Base-by-base conservation (phyloP, 495 filamentous ascomycete species). In the Durotheca rogersii region DNA sequence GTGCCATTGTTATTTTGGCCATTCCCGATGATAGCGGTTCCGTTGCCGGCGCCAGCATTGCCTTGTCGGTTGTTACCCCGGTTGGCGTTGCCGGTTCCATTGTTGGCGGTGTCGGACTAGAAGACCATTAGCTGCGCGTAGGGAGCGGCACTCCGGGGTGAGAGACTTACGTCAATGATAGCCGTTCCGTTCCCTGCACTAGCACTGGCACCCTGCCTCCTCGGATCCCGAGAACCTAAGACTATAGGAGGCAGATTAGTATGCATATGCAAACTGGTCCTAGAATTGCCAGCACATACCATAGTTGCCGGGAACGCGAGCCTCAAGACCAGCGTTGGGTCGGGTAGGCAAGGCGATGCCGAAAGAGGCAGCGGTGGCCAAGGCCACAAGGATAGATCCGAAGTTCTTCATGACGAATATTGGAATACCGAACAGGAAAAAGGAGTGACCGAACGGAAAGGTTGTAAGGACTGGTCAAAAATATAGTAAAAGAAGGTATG, bases 321-420 rank as follows among this genome's bases (percentile, higher is more conserved):
- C 36, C 29, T 42, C 17, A 20, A 53, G 4, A 25, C 44, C 36
- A 1, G 40, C 35, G 4, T 4, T 39, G 11, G 44, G 41, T 23
- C 44, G 38, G 18, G 67, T 47, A 21, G 67, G 67, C 14, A 66
- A 40, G 32, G 56, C 60, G 39, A 66, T 59, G 23, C 56, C 66
- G 33, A 66, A 33, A 33, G 59, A 61, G 33, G 66, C 67, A 30
- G 53, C 67, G 32, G 66, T 23, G 55, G 67, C 69, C 56, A 70
- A 30, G 47, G 59, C 43, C 42, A 67, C 52, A 38, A 72, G 36
- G 46, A 70, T 60, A 36, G 66, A 41, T 41, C 60, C 58, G 51
- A 70, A 63, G 64, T 68, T 69, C 62, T 70, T 72, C 69, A 72
- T 72, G 45, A 56, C 67, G 68, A 68, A 58, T 50, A 51, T 35